Evolutionary conservation across 352 stramenopile species (phyloP), one percentile per base, ranked within the genome.

Genomic region (Phytophthora sp.): DNA sequence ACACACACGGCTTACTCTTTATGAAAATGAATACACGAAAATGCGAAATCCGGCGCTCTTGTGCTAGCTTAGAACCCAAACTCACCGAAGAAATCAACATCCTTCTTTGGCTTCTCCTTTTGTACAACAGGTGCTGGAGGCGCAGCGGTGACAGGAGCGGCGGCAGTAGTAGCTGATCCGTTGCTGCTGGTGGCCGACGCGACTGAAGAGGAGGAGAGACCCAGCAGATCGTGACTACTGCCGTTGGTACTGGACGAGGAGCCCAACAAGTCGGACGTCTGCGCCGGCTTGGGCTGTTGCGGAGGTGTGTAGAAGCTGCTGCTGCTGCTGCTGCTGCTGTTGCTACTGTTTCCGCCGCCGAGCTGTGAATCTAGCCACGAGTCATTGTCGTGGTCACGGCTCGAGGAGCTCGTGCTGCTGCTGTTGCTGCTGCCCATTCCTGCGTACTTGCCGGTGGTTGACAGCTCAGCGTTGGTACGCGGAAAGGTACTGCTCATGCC

Each of bases 51-150:
- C 23, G 27, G 21, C 15, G 28, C 49, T 24, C 35, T 20, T 38
- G 12, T 31, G n/a, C 20, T n/a, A 9, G 30, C 34, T 76, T 80
- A 94, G 50, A 91, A 89, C 8, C 84, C 84, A 54, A 92, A 94
- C 67, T 94, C 84, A 10, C 80, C 81, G 46, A 94, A 94, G 60
- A 94, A 94, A 57, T 94, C 84, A 18, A 94, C 84, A 45, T 94
- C 79, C 60, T 93, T 93, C 79, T 92, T 91, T 43, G 78, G 72
- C 32, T 73, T 64, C 53, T 74, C 48, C 37, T 63, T 52, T 50
- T 59, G 18, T 54, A 34, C 55, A 39, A 73, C 68, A 20, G 75
- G 73, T 18, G 72, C 73, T 20, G 76, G 65, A 5, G 73, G 61
- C 9, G 72, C 32, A 5, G 63, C 48, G 10, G 67, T 34, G n/a